These are phyloP conservation scores for Chrysosphaeria jannelii DNA, from an alignment of 2,329 filamentous ascomycete species.

Conservation along the genomic window DNA sequence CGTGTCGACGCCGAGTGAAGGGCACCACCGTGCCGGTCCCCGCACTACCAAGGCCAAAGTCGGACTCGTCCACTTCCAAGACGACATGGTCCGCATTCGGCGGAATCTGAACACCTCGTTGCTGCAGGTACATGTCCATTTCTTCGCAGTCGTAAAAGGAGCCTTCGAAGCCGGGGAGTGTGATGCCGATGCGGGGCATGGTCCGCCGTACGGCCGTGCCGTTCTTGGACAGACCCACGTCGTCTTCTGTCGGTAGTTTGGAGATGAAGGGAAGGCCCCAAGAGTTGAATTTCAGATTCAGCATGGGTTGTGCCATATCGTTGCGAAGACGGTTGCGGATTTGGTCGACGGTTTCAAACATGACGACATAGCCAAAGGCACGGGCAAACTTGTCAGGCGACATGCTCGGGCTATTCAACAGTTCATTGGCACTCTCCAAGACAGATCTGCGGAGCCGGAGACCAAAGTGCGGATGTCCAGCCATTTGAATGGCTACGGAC, in stretches of 20 bases:
- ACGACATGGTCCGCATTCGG: slow-evolving; percentile 27
- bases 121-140: slow-evolving; percentile 40
- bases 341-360: slow-evolving; percentile 20
- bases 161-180: slow-evolving; percentile 32
- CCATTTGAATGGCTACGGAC: no score
- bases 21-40: neutral
- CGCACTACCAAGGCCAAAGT: slow-evolving; percentile 9
- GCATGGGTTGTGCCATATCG: slow-evolving; percentile 20
- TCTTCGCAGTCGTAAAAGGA: slow-evolving; percentile 54
- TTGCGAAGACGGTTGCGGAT: slow-evolving; percentile 14
- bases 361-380: slow-evolving; percentile 38
- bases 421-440: slow-evolving; percentile 27
- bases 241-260: slow-evolving; percentile 5
- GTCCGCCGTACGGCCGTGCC: slow-evolving; percentile 11
- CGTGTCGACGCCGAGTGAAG: neutral
- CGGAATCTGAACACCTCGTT: slow-evolving; percentile 30
- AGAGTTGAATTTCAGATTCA: slow-evolving; percentile 6
- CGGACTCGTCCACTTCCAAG: slow-evolving; percentile 19
- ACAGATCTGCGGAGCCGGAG: slow-evolving; percentile 36
- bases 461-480: slow-evolving; percentile 24
- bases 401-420: slow-evolving; percentile 21
- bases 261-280: slow-evolving; percentile 16
- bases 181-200: slow-evolving; percentile 17
- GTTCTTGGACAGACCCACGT: slow-evolving; percentile 1
- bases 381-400: slow-evolving; percentile 17